These are phyloP conservation scores for Boeremia lycopersici DNA, from an alignment of 2,329 filamentous ascomycete genomes.

Conservation along the genomic window DNA sequence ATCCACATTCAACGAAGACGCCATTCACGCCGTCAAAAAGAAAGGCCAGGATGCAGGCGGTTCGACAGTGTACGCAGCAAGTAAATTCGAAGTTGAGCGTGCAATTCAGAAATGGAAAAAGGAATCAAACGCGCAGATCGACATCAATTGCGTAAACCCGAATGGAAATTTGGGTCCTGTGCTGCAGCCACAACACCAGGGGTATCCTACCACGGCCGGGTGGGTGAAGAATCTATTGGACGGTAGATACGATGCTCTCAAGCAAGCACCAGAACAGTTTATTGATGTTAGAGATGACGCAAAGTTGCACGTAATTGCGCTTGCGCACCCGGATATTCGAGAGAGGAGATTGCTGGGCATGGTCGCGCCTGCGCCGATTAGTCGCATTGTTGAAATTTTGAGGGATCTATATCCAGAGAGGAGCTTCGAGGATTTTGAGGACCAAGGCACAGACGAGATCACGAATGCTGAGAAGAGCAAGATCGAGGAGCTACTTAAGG, in stretches of 20 bases:
- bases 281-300: slow-evolving; percentile 43
- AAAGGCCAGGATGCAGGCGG: slow-evolving; percentile 12
- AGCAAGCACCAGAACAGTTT: slow-evolving; percentile 27
- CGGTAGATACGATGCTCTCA: slow-evolving; percentile 34
- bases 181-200: slow-evolving; percentile 44
- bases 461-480: slow-evolving; percentile 21
- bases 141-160: slow-evolving; percentile 48
- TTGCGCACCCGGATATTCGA: slow-evolving; percentile 53
- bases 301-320: slow-evolving; percentile 59
- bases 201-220: slow-evolving; percentile 35
- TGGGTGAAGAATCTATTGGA: slow-evolving; percentile 33
- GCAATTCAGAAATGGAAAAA: slow-evolving; percentile 55
- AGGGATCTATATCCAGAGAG: slow-evolving; percentile 49
- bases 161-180: slow-evolving; percentile 47
- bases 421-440: slow-evolving; percentile 36
- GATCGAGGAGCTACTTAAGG: slow-evolving; percentile 35
- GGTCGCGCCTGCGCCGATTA: slow-evolving; percentile 55
- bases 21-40: slow-evolving; percentile 34
- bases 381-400: slow-evolving; percentile 50
- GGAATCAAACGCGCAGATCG: slow-evolving; percentile 53
- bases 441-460: slow-evolving; percentile 24
- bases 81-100: slow-evolving; percentile 56
- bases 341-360: slow-evolving; percentile 62
- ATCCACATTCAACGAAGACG: slow-evolving; percentile 48
- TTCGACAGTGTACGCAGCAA: slow-evolving; percentile 50